phyloP scores from a whole-genome alignment of 2,329 filamentous ascomycete species.

The Dryadomyces quercivorus region DNA sequence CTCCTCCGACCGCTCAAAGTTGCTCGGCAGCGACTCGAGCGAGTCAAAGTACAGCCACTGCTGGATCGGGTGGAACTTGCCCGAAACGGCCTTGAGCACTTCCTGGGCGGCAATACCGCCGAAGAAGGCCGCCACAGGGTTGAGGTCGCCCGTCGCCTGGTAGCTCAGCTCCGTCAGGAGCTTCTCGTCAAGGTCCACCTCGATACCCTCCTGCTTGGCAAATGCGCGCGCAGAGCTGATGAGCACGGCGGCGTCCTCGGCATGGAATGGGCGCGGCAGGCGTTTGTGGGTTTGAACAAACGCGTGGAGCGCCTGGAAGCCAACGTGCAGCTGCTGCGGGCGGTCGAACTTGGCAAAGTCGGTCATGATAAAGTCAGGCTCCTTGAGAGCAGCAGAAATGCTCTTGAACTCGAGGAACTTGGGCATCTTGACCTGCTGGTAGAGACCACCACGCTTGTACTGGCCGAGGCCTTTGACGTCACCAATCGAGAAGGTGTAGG shows the following conservation, averaged over 20 bases:
- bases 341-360: constrained; percentile 98
- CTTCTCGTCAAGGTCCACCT: constrained; percentile 84
- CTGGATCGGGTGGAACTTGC: constrained; percentile 90
- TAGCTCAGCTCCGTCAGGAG: constrained; percentile 86
- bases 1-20: constrained; percentile 65
- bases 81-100: constrained; percentile 90
- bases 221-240: constrained; percentile 64
- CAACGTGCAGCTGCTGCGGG: constrained; percentile 80
- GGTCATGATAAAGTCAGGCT: constrained; percentile 80
- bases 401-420: constrained; percentile 83
- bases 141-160: constrained; percentile 83
- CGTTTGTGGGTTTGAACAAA: constrained; percentile 67
- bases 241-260: constrained; percentile 69
- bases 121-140: constrained; percentile 87
- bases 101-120: constrained; percentile 90
- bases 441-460: constrained; percentile 82
- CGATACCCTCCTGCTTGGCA: constrained; percentile 60
- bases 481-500: constrained; percentile 95
- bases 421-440: constrained; percentile 96
- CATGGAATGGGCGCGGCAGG: constrained; percentile 72
- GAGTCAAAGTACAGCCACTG: constrained; percentile 98
- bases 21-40: constrained; percentile 81
- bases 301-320: constrained; percentile 81
- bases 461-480: constrained; percentile 78
- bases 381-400: constrained; percentile 64